A percentile compares a stretch with the other conserved stretches of the same genome.
phyloP scores from a whole-genome alignment of 2,329 filamentous ascomycete genomes.

The Parastagonospora avenae region DNA sequence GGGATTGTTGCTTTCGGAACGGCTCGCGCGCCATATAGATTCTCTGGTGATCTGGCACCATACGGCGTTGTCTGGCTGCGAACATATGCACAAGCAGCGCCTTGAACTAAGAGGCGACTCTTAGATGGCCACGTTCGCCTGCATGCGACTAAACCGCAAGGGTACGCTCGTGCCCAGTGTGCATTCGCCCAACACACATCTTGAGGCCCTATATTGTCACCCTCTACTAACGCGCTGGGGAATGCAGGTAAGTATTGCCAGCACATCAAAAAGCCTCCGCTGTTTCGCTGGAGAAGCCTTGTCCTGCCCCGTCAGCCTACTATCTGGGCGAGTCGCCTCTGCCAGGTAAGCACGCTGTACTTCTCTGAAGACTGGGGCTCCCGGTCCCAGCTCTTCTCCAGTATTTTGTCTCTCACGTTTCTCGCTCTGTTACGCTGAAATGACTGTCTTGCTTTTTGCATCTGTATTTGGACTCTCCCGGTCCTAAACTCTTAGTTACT shows the following conservation, averaged over 20 bases:
- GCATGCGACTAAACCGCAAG: conserved; percentile 44
- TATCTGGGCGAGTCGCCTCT: conserved; percentile 20
- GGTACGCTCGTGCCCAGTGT: conserved; percentile 43
- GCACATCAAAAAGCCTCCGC: conserved; percentile 46
- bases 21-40: conserved; percentile 39
- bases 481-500: conserved; percentile 15
- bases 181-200: conserved; percentile 48
- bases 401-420: conserved; percentile 29
- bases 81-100: conserved; percentile 38
- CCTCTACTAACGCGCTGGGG: conserved; percentile 44
- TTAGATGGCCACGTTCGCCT: conserved; percentile 45
- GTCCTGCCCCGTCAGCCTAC: conserved; percentile 28
- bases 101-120: conserved; percentile 42
- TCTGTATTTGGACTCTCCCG: conserved; percentile 22
- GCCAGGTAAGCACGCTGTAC: conserved; percentile 34
- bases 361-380: conserved; percentile 37
- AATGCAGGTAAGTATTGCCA: conserved; percentile 47
- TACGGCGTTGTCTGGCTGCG: conserved; percentile 35
- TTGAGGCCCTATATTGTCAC: conserved; percentile 43
- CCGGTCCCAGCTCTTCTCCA: conserved; percentile 33
- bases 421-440: conserved; percentile 28
- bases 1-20: conserved; percentile 34
- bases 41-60: conserved; percentile 47
- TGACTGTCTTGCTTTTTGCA: conserved; percentile 38
- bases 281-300: conserved; percentile 36